Base-by-base conservation (phyloP, 2,329 filamentous ascomycete genomes). In the Epichloe hybrida region DNA sequence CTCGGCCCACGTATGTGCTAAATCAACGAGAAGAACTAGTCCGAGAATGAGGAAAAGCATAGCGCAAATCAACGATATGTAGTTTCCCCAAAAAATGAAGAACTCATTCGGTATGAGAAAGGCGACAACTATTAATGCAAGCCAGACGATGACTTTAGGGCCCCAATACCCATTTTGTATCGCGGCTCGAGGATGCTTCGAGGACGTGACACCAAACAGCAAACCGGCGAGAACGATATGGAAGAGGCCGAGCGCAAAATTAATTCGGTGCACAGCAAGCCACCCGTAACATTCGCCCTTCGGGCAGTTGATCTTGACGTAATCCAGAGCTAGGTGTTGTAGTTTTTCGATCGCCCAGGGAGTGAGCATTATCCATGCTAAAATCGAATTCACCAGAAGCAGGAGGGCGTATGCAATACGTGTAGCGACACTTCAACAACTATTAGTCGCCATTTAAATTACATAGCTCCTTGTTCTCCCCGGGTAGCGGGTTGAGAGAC, bases 161-260 rank as follows among this genome's bases (percentile, higher is more conserved):
- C 90, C 93, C 93, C 93, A 98, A 69, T 88, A 98, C n/a, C 91
- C 93, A 70, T 98, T 98, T 65, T 98, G 93, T 50, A 98, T 78
- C 17, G 81, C 79, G 2, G 93, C 90, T 56, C 93, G 84, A 43
- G 86, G 85, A 65, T 95, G 86, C 66, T 87, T 93, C 23, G 90
- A 93, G 46, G 83, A 88, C 49, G 80, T 81, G 48, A 98, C 89
- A 48, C 93, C 93, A 50, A 97, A 75, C 43, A 98, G 77, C 54
- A 96, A 76, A 46, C 88, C 72, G 4, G 88, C 89, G 59, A 97
- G 80, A 56, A 95, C 76, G 45, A 94, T 75, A 68, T 98, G 93
- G 72, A 98, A 95, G 49, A 96, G 74, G 35, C 90, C 93, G 50
- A 98, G 86, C 13, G 90, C 90, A 64, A 97, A 98, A 72, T 96